A percentile compares a stretch with the other conserved stretches of the same genome.
phyloP scores from a whole-genome alignment of 148 eudicot species.

The Polygonum maritimum region DNA sequence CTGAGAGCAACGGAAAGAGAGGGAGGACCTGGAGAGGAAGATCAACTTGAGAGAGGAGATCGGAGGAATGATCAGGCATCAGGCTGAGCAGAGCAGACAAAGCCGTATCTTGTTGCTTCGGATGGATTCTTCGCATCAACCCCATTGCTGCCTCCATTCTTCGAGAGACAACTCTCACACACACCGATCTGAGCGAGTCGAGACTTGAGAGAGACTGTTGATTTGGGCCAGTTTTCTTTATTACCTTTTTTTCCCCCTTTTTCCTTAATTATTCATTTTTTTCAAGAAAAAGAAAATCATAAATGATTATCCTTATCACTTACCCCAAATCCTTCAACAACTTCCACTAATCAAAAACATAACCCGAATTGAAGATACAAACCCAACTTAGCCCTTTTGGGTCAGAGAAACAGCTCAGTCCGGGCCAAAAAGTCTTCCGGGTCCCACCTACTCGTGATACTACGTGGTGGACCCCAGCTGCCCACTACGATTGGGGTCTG shows the following conservation, averaged over 20 bases:
- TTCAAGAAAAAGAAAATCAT: no score
- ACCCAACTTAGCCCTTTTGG: no score
- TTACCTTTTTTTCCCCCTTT: no score
- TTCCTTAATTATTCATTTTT: no score
- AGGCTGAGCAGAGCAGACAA: slow-evolving; percentile 80
- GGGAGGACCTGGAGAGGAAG: slow-evolving; percentile 87
- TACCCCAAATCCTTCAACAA: no score
- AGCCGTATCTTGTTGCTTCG: slow-evolving; percentile 75
- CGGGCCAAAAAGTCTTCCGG: no score
- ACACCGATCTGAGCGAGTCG: not conserved
- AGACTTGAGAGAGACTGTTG: not conserved
- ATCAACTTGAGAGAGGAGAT: slow-evolving; percentile 97
- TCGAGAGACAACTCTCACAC: not conserved
- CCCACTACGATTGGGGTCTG: not conserved
- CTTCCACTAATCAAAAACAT: no score
- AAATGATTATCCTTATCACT: no score
- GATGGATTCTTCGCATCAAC: slow-evolving; percentile 84
- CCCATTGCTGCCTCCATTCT: slow-evolving; percentile 98
- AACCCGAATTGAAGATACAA: no score
- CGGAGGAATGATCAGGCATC: slow-evolving; percentile 70
- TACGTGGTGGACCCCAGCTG: no score
- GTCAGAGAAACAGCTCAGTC: no score
- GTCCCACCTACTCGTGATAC: no score
- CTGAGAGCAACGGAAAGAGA: slow-evolving; percentile 11
- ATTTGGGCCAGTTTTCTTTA: not conserved